These are phyloP conservation scores for Camelina laxa DNA, from an alignment of 345 rosid genomes.

Conservation along the genomic window DNA sequence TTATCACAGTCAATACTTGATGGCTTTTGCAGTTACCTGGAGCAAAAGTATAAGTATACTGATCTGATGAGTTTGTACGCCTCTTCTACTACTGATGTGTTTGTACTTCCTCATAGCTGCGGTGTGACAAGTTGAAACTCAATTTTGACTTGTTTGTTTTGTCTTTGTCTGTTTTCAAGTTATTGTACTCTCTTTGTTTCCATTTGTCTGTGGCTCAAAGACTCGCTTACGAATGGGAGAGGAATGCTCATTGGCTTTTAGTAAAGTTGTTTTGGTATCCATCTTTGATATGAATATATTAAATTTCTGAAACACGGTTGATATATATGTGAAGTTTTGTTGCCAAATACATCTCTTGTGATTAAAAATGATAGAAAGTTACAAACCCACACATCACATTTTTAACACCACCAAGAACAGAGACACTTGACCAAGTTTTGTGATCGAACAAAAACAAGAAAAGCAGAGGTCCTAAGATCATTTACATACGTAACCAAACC, in stretches of 20 bases:
- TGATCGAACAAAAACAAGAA: neutral
- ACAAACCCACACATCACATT: neutral
- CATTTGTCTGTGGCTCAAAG: constrained; percentile 6
- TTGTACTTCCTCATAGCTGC: neutral
- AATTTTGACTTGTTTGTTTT: constrained; percentile 12
- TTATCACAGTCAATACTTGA: too few species aligned
- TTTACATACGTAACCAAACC: constrained; percentile 29
- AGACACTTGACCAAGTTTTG: neutral
- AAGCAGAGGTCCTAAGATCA: constrained; percentile 21
- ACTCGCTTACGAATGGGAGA: constrained; percentile 12
- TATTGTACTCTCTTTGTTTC: constrained; percentile 1
- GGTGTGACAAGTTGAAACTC: neutral
- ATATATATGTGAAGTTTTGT: neutral
- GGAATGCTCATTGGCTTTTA: constrained; percentile 5
- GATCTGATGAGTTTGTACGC: neutral
- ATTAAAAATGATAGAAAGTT: neutral
- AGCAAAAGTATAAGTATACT: too few species aligned
- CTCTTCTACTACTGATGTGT: neutral
- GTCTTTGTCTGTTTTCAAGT: neutral
- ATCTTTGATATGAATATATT: neutral
- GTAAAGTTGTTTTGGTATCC: constrained; percentile 15
- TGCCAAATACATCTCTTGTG: neutral
- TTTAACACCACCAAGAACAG: neutral
- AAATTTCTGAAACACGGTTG: neutral
- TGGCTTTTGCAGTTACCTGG: too few species aligned